Conservation (phyloP, 1,139 yeast species). For the Debaryomycetaceae sp. region DNA sequence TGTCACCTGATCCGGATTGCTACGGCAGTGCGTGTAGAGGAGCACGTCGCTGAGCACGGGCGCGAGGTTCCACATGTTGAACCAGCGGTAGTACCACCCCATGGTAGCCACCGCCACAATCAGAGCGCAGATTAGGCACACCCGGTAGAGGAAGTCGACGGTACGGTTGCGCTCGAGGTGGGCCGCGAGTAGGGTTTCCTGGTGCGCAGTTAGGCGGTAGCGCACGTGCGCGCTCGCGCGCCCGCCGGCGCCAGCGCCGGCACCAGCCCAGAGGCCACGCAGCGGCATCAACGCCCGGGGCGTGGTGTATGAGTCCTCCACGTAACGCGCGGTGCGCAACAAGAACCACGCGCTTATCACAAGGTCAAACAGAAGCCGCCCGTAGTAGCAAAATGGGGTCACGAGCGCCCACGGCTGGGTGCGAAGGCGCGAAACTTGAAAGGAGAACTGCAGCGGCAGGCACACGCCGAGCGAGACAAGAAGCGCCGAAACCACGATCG, state of each 20-base stretch:
- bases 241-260: too few relatives aligned
- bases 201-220: too few relatives aligned
- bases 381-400: conserved; percentile 32
- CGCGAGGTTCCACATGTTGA: conserved; percentile 16
- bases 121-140: conserved; percentile 22
- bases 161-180: conserved; percentile 17
- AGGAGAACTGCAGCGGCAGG: conserved; percentile 8
- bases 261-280: too few relatives aligned
- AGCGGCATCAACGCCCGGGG: conserved; percentile 18
- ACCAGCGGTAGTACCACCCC: conserved; percentile 8
- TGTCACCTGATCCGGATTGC: conserved; percentile 21
- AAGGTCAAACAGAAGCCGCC: conserved; percentile 21
- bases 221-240: too few relatives aligned
- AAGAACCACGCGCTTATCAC: conserved; percentile 17
- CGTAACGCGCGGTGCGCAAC: conserved; percentile 13
- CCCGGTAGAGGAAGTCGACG: conserved; percentile 29
- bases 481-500: conserved; percentile 17
- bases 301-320: conserved; percentile 19
- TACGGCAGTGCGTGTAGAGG: conserved; percentile 28
- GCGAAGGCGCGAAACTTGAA: conserved; percentile 20
- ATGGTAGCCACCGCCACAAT: conserved; percentile 17
- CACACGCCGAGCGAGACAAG: conserved; percentile 16
- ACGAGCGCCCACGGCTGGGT: conserved; percentile 36
- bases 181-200: too few relatives aligned
- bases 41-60: conserved; percentile 22